phyloP scores from a whole-genome alignment of 106 monocot species.

The Narthecium ossifragum region DNA sequence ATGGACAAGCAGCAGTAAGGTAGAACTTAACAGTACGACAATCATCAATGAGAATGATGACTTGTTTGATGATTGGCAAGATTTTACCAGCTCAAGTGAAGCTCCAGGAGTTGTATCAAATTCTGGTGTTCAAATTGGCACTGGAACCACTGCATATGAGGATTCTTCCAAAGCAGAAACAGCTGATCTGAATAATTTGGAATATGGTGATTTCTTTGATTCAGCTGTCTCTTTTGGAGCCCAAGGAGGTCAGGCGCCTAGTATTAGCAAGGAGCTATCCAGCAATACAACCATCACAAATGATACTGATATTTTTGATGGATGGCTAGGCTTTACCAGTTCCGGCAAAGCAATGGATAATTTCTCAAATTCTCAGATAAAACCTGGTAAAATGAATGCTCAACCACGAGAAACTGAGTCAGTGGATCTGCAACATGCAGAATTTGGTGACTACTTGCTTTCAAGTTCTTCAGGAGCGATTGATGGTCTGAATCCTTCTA shows the following conservation, averaged over 20 bases:
- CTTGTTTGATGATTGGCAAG: constrained; percentile 44
- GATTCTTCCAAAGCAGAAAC: constrained; percentile 12
- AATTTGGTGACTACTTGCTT: background rate
- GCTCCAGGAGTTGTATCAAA: constrained; percentile 7
- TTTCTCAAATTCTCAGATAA: background rate
- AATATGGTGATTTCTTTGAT: constrained; percentile 32
- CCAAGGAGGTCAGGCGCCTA: background rate
- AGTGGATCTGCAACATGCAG: background rate
- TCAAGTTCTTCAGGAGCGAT: background rate
- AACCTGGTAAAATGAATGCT: background rate
- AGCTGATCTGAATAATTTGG: constrained; percentile 18
- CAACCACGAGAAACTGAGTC: background rate
- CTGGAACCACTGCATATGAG: constrained; percentile 1
- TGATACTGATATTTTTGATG: background rate
- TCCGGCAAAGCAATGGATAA: background rate
- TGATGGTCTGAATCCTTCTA: background rate
- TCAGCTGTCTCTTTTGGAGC: constrained; percentile 11
- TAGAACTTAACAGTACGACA: constrained; percentile 6
- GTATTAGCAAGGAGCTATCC: background rate
- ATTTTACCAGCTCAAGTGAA: constrained; percentile 29
- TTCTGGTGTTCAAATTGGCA: constrained; percentile 11
- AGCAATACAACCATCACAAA: background rate
- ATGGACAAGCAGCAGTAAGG: constrained; percentile 10
- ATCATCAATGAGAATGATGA: constrained; percentile 20
- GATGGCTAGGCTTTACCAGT: background rate